Evolutionary conservation across 805 yeast species (phyloP), one percentile per base, ranked within the genome.

Genomic region (Alloascoidea hylecoeti): DNA sequence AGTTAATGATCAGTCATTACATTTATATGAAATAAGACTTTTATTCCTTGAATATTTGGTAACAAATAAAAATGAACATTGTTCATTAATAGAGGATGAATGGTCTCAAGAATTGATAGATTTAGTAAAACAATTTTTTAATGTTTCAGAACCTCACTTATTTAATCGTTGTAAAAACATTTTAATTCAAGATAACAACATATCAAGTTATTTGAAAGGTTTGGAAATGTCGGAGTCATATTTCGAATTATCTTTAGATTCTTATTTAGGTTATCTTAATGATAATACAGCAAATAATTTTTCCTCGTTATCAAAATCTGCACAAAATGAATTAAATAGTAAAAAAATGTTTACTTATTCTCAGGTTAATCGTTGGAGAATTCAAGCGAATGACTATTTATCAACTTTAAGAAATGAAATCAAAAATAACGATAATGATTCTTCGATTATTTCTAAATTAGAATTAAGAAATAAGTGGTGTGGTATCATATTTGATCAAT

Each of bases 391-490:
- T 15, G 49, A 48, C 35, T 17, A 49, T 2, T 2, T 42, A 16
- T 28, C 39, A 9, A 35, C 40, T 16, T 16, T 16, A n/a, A 18
- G 23, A 16, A n/a, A n/a, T n/a, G n/a, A n/a, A n/a, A 33, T 19
- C 15, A 14, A 38, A 5, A 34, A 30, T 18, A 18, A 18, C n/a
- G 13, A n/a, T 17, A 16, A 18, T 12, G 19, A 34, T 9, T 9
- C 9, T 9, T 33, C 35, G 9, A 16, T 30, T 14, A 14, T 33
- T 12, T 15, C 19, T 4, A 15, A 17, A 3, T 15, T 46, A 34
- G 30, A 46, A 37, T 46, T 66, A 5, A 55, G 76, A 16, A 59
- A 57, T 34, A 49, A 52, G 4, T 78, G 85, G 85, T 55, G 64
- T 0, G 49, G 59, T 12, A 53, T 72, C 5, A 53, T 68, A 15